Base-by-base conservation (phyloP, 805 yeast genomes). In the Metschnikowia vanudenii region DNA sequence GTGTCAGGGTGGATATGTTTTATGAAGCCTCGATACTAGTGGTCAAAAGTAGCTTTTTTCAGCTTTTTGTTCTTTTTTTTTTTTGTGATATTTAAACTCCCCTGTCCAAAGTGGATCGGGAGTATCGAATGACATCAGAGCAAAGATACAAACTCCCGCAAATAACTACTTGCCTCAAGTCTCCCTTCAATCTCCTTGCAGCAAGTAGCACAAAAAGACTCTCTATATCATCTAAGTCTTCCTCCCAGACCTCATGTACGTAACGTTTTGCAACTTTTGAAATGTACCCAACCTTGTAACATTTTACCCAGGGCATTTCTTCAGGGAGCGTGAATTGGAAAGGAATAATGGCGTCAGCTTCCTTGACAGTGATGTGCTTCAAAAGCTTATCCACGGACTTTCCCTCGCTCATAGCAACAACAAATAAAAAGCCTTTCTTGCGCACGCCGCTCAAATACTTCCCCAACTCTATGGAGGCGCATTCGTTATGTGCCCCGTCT, bases 401-500 rank as follows among this genome's bases (percentile, higher is more conserved):
- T 0, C 96, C 94, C 34, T 74, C 67, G 1, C 97, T 87, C 34
- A 90, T 76, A 0, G 89, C 96, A 37, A 89, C 63, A 0, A 92
- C 73, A 63, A 84, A 88, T 0, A 79, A 70, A 2, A 81, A 51
- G 52, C 76, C 66, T 51, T 51, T 53, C 4, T 58, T 54, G 37
- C 58, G 32, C 58, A 49, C 1, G 46, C 35, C 11, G 44, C 28
- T 63, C 1, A 90, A 64, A 59, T 73, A 88, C 33, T 73, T 73
- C 0, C 76, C 77, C 28, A 94, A 68, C 57, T 85, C 88, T n/a
- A 67, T 64, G 0, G 97, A 94, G 0, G 97, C 96, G 49, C 83
- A 81, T 5, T 80, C 82, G 60, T 94, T 94, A 62, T 94, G 98
- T 0, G 98, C 97, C 2, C 98, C 98, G 65, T 92, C 98, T 2